Percentiles rank a stretch among this genome's conserved stretches.
phyloP scores from a whole-genome alignment of 805 yeast genomes.

The Jamesozyma gamospora region DNA sequence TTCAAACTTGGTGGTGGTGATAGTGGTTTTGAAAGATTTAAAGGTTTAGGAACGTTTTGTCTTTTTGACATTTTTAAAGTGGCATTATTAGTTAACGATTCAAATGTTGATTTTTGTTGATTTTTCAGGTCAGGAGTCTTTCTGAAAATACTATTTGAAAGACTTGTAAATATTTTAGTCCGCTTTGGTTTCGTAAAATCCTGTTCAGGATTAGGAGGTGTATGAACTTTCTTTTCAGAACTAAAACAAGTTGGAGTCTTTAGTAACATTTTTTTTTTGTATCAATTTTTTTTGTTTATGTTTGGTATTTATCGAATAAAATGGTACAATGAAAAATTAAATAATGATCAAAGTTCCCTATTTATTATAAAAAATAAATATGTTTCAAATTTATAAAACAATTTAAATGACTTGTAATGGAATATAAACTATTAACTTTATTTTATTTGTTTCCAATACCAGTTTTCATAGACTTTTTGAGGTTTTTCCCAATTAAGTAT shows the following conservation, averaged over 20 bases:
- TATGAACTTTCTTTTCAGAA: conserved; percentile 19
- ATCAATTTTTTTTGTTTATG: no score
- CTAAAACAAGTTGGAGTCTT: conserved; percentile 13
- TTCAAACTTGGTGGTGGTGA: conserved; percentile 21
- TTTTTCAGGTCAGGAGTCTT: conserved; percentile 11
- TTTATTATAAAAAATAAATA: no score
- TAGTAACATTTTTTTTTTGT: neutral
- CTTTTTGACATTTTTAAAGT: conserved; percentile 10
- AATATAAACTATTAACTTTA: no score
- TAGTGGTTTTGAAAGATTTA: conserved; percentile 12
- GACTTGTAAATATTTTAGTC: conserved; percentile 17
- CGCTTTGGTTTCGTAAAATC: conserved; percentile 10
- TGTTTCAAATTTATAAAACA: no score
- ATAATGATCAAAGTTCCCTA: no score
- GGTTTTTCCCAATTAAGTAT: neutral
- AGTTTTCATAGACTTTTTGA: neutral
- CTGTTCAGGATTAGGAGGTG: conserved; percentile 27
- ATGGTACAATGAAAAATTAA: no score
- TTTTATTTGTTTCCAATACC: no score
- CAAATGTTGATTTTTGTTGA: conserved; percentile 3
- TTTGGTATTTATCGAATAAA: no score
- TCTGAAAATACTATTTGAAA: conserved; percentile 22
- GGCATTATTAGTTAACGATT: conserved; percentile 2
- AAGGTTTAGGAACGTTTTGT: conserved; percentile 15
- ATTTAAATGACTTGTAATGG: no score